A percentile compares a stretch with the other conserved stretches of the same genome.
Conservation (phyloP, 225 moss, liverwort and hornwort species). For the Lunularia cruciata region DNA sequence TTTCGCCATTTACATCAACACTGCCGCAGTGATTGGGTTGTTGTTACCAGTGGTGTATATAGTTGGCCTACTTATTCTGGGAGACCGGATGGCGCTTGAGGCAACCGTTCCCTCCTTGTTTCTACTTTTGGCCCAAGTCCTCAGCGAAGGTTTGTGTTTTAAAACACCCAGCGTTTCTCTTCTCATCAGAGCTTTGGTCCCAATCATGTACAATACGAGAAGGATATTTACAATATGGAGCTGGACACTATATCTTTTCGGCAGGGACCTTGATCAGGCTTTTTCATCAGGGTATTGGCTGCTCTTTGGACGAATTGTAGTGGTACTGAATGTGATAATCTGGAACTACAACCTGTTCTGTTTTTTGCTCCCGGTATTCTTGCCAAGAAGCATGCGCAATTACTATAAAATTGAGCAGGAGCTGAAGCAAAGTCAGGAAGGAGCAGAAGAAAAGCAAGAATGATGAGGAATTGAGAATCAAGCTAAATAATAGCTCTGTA, state of each 20-base stretch:
- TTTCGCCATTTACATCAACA: conserved; percentile 28
- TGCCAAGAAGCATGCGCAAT: conserved; percentile 45
- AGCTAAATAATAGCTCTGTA: too few species aligned
- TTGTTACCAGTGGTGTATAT: conserved; percentile 47
- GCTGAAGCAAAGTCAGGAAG: background rate
- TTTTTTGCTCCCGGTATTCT: conserved; percentile 46
- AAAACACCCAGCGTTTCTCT: conserved; percentile 29
- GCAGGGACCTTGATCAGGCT: conserved; percentile 8
- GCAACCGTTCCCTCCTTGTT: conserved; percentile 54
- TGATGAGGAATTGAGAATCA: too few species aligned
- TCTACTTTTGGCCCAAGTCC: conserved; percentile 44
- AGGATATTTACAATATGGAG: conserved; percentile 42
- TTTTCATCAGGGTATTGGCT: conserved; percentile 29
- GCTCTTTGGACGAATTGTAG: conserved; percentile 41
- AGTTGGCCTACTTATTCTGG: conserved; percentile 46
- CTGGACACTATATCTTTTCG: conserved; percentile 47
- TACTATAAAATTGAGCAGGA: conserved; percentile 38
- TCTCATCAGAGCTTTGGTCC: conserved; percentile 42
- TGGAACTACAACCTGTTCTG: conserved; percentile 55
- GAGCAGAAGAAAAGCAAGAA: too few species aligned
- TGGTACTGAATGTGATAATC: conserved; percentile 25
- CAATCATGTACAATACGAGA: conserved; percentile 50
- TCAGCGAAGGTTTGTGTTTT: conserved; percentile 40
- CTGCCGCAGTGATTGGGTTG: conserved; percentile 39
- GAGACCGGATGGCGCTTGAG: conserved; percentile 40